Evolutionary conservation across 805 yeast genomes (phyloP).

Genomic region (Candida dajiaensis): DNA sequence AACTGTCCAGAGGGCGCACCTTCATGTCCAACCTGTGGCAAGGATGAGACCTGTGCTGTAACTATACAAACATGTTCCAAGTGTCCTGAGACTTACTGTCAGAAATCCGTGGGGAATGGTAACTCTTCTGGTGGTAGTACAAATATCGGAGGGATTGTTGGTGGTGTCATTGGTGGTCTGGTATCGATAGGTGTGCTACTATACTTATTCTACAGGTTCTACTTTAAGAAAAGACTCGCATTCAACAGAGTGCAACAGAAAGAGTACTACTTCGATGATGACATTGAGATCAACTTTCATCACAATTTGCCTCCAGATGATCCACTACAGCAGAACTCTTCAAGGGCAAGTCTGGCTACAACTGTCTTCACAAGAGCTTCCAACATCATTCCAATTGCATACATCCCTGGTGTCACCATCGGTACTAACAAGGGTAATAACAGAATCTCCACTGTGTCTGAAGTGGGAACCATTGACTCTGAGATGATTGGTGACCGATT

Average conservation of each 20-base stretch:
- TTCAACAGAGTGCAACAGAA: slow-evolving; percentile 25
- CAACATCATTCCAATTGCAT: slow-evolving; percentile 85
- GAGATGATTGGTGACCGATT: slow-evolving; percentile 29
- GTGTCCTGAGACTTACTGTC: slow-evolving; percentile 55
- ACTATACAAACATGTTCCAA: slow-evolving; percentile 49
- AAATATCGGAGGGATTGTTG: slow-evolving; percentile 57
- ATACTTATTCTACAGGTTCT: slow-evolving; percentile 36
- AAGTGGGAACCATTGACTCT: slow-evolving; percentile 13
- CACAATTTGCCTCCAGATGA: slow-evolving; percentile 19
- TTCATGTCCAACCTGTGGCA: slow-evolving; percentile 49
- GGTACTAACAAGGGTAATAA: slow-evolving; percentile 25
- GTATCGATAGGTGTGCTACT: slow-evolving; percentile 38
- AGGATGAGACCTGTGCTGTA: slow-evolving; percentile 47
- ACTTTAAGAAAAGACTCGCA: slow-evolving; percentile 31
- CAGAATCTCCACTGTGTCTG: slow-evolving; percentile 27
- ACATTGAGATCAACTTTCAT: slow-evolving; percentile 24
- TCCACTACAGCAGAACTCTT: slow-evolving; percentile 25
- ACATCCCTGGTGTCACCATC: slow-evolving; percentile 88
- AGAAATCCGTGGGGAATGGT: slow-evolving; percentile 9
- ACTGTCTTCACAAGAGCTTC: slow-evolving; percentile 75
- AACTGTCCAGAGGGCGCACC: slow-evolving; percentile 31
- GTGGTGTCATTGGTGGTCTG: slow-evolving; percentile 66
- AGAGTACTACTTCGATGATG: slow-evolving; percentile 24
- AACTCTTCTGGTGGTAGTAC: slow-evolving; percentile 12
- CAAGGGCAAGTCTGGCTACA: slow-evolving; percentile 40